Percentiles rank a stretch among this genome's conserved stretches.
phyloP scores from a whole-genome alignment of 345 rosid species.

The Geranium brycei region DNA sequence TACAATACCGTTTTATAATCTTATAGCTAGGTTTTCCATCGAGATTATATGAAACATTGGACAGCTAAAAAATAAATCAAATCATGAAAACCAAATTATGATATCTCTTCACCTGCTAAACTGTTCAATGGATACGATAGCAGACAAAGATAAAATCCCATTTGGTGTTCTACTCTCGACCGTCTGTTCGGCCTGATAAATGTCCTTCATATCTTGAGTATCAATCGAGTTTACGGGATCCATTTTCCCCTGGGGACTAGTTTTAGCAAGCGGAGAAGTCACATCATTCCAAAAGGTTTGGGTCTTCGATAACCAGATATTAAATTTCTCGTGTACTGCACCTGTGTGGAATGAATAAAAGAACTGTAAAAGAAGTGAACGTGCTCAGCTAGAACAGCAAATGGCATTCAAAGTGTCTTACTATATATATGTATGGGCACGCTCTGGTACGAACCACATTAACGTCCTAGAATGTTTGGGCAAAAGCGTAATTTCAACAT shows the following conservation, averaged over 20 bases:
- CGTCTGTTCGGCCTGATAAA: slow-evolving; percentile 63
- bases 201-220: slow-evolving; percentile 47
- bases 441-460: too few relatives aligned
- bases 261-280: slow-evolving; percentile 44
- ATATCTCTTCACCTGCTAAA: slow-evolving; percentile 65
- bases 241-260: slow-evolving; percentile 31
- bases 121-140: slow-evolving; percentile 78
- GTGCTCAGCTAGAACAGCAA: too few relatives aligned
- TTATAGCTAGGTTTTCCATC: too few relatives aligned
- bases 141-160: slow-evolving; percentile 59
- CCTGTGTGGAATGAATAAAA: slow-evolving; percentile 23
- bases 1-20: too few relatives aligned
- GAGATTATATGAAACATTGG: too few relatives aligned
- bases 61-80: slow-evolving; percentile 1
- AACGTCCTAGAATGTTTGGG: too few relatives aligned
- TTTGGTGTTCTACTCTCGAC: slow-evolving; percentile 39
- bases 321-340: slow-evolving; percentile 61
- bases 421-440: too few relatives aligned
- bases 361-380: background rate
- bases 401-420: too few relatives aligned
- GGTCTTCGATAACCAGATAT: slow-evolving; percentile 70
- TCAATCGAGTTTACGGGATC: slow-evolving; percentile 29
- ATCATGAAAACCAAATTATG: background rate
- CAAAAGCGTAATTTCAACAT: too few relatives aligned
- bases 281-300: slow-evolving; percentile 47